Evolutionary conservation across 2,329 filamentous ascomycete species (phyloP), one percentile per base, ranked within the genome.

Genomic region (Aspergillus persii): DNA sequence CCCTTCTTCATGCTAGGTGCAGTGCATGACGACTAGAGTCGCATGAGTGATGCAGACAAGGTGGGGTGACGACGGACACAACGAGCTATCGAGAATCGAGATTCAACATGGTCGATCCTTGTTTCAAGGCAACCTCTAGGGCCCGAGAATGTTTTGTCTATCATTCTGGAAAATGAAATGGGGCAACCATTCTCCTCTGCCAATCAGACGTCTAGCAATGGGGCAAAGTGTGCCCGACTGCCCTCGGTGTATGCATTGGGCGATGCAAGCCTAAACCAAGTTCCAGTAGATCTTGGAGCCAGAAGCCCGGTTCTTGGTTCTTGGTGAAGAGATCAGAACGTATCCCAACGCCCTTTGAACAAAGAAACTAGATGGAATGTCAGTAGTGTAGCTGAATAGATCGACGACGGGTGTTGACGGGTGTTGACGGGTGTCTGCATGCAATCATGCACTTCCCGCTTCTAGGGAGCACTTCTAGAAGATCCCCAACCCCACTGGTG

Each of bases 401-500:
- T 50, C n/a, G 31, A 44, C n/a, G n/a, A n/a, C 31, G 50, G 18
- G 12, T 39, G n/a, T 49, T 30, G 31, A 31, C 31, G 50, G 18
- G 12, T 39, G n/a, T 49, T 30, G 31, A 31, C 31, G 50, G 18
- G 23, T 48, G 27, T 49, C 50, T 49, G 50, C 50, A 53, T 29
- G 8, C 50, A 48, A 27, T n/a, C 26, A 55, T 49, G 23, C 31
- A 30, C n/a, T 36, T 33, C 36, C 30, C 12, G n/a, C 11, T 8
- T 15, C 29, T n/a, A 12, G n/a, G 30, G 15, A 4, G 47, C 48
- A 30, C 46, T 59, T 61, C 60, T 59, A 61, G 60, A 61, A 61
- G 54, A 41, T 54, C 59, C 39, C 33, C 18, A 39, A 57, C 60
- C 49, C 60, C 60, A 60, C 60, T 54, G 27, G 23, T 33, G 44